Evolutionary conservation across 2,329 filamentous ascomycete species (phyloP).

Genomic region (Alternaria alternata): DNA sequence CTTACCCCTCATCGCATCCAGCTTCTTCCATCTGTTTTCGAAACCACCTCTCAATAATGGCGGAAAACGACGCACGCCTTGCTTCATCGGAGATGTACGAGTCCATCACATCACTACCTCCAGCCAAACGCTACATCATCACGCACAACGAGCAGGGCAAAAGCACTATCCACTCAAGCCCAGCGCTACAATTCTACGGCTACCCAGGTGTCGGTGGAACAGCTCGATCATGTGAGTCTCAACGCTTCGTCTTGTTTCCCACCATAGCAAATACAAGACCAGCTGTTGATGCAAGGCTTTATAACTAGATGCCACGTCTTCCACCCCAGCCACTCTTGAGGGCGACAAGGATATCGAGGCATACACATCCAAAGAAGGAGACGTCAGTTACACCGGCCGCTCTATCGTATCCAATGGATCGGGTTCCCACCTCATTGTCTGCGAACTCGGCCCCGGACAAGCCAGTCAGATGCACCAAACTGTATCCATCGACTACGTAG

Average conservation of each 20-base stretch:
- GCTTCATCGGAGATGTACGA: conserved; percentile 11
- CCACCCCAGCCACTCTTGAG: conserved; percentile 53
- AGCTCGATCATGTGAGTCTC: conserved; percentile 2
- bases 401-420: conserved; percentile 23
- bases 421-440: conserved; percentile 15
- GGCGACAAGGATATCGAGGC: conserved; percentile 52
- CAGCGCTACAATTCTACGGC: conserved; percentile 22
- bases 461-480: conserved; percentile 28
- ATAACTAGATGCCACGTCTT: conserved; percentile 51
- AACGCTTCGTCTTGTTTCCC: neutral
- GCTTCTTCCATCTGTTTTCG: neutral
- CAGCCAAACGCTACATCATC: conserved; percentile 46
- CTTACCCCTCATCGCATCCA: neutral
- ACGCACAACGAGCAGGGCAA: conserved; percentile 46
- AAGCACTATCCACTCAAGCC: conserved; percentile 49
- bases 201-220: neutral
- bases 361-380: conserved; percentile 35
- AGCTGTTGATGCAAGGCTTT: neutral
- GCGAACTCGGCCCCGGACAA: conserved; percentile 25
- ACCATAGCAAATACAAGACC: neutral
- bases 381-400: conserved; percentile 15
- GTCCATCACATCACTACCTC: conserved; percentile 28
- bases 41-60: conserved; percentile 10
- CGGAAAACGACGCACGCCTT: conserved; percentile 12
- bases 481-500: conserved; percentile 28